Base-by-base conservation (phyloP, 2,329 filamentous ascomycete genomes). In the Penicillium sp. region DNA sequence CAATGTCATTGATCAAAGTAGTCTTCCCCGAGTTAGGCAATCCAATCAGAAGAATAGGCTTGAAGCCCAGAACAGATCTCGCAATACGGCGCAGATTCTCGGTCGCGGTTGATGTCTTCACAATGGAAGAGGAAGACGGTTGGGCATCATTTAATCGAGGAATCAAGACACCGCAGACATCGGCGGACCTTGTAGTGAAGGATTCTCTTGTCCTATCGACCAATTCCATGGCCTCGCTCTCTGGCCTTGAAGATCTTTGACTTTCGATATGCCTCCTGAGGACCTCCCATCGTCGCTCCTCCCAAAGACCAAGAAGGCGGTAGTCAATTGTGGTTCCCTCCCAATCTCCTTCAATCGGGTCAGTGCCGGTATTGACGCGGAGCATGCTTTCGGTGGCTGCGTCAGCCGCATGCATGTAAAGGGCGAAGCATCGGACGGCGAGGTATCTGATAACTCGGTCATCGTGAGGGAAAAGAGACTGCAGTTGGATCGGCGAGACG, bases 11-110 rank as follows among this genome's bases (percentile, higher is more conserved):
- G 13, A 95, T 83, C 18, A 95, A 73, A 0, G 89, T 85, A 0
- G 94, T 96, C 76, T 99, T 99, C 45, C 94, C 94, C 28, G 88
- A 88, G 18, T 95, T 92, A 7, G 92, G 83, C 13, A 89, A 77
- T 1, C 94, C 94, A 56, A 90, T 84, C 4, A 99, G 79, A 18
- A 99, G 77, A 31, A 96, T 79, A 0, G 95, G 90, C 0, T 85
- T 84, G 1, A 82, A 69, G 4, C 78, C 78, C 40, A 88, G 85
- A 27, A 99, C 76, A 42, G 86, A 81, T 25, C 74, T 72, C 2
- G 89, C 88, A 50, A 97, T 80, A 10, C 71, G 77, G 63, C 83
- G 81, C 33, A 96, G 76, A 59, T 97, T 99, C 9, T 69, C 69
- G 28, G 81, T 73, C 0, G 91, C 90, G 0, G 90, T 96, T 0